These are phyloP conservation scores for Claviceps digitariae DNA, from an alignment of 2,329 filamentous ascomycete genomes.

Conservation along the genomic window DNA sequence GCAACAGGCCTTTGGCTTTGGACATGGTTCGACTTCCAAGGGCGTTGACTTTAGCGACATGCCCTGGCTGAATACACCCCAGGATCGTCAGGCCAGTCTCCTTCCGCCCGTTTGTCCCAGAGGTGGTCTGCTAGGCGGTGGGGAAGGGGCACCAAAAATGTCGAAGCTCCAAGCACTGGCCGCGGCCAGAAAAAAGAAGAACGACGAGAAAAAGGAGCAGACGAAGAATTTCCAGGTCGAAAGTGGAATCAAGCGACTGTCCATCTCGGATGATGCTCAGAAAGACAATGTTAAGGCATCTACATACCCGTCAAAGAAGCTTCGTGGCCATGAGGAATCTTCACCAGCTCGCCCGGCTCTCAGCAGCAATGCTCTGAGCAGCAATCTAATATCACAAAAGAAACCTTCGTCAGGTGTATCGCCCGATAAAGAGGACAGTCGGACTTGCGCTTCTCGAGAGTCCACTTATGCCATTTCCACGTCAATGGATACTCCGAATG, in stretches of 20 bases:
- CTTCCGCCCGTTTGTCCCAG: conserved; percentile 40
- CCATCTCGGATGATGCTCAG: conserved; percentile 14
- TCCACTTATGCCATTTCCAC: not conserved
- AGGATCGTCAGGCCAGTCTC: conserved; percentile 50
- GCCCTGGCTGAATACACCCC: conserved; percentile 69
- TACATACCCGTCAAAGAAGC: conserved; percentile 12
- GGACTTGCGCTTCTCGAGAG: not conserved
- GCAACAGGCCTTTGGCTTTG: not conserved
- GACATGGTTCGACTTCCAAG: not conserved
- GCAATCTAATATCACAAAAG: not conserved
- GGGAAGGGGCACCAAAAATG: conserved; percentile 50
- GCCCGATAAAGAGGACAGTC: not conserved
- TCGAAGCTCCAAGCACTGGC: conserved; percentile 88
- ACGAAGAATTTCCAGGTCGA: conserved; percentile 14
- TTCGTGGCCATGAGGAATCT: conserved; percentile 5
- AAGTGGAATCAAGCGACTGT: conserved; percentile 18
- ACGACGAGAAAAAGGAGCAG: conserved; percentile 41
- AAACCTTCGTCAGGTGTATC: not conserved
- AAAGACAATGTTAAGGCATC: conserved; percentile 16
- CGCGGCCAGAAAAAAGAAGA: conserved; percentile 73
- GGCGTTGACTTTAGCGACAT: conserved; percentile 59
- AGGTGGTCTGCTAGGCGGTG: conserved; percentile 67
- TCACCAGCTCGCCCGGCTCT: not conserved
- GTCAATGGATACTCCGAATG: not conserved
- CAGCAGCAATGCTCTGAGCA: not conserved